Evolutionary conservation across 495 filamentous ascomycete genomes (phyloP), one percentile per base, ranked within the genome.

Genomic region (Bryoglossum gracile): DNA sequence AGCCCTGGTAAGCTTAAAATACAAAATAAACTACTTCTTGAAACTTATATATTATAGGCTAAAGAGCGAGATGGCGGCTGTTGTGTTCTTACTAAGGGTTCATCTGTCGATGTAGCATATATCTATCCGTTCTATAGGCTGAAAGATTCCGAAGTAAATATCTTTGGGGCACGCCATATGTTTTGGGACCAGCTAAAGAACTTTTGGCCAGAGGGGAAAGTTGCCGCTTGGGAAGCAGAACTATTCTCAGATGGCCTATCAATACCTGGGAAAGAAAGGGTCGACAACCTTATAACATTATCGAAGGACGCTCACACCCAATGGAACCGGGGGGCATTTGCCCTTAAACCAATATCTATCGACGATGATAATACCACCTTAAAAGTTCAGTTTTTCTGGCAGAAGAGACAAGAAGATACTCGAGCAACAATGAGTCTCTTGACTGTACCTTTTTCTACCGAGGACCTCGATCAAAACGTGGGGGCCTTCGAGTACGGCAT

Each of bases 321-420:
- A 11, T 54, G 51, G 51, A 33, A 33, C 36, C 8, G 23, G 36
- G 51, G 51, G 23, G 36, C 36, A 43, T 54, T 54, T 48, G 51
- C 51, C 22, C 44, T 54, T 4, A 54, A 54, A 30, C 51, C 51
- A 38, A 48, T 54, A 4, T 54, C 51, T 43, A 22, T 48, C 2
- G 48, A 23, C 5, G 36, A 43, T 1, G 37, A 54, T 48, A 48
- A 48, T 11, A 48, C 10, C 10, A 48, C 51, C 37, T 28, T 54
- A 19, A 45, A 35, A 37, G 40, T 51, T 6, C 48, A 51, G 21
- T 45, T 51, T 14, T 51, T 44, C 21, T 51, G 48, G 48, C 48
- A 51, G 28, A 25, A 33, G 10, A 51, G 26, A 39, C 40, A 51
- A 43, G 10, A 18, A 3, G 23, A 8, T 8, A 16, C 17, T 37